These are phyloP conservation scores for Pestalotiopsis sp. DNA, from an alignment of 2,329 filamentous ascomycete species.

Conservation along the genomic window DNA sequence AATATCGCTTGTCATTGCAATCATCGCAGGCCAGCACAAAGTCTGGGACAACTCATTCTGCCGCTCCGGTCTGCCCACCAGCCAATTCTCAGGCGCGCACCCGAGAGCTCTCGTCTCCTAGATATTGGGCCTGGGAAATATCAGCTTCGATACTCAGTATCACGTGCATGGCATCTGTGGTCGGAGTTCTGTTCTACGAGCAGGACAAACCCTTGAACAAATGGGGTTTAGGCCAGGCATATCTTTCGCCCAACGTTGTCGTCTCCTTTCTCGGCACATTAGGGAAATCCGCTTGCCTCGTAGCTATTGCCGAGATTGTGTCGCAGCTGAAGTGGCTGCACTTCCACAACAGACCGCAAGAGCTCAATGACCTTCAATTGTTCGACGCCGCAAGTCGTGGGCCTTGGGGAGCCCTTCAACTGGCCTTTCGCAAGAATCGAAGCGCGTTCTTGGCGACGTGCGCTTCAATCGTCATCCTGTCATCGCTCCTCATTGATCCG, in stretches of 20 bases:
- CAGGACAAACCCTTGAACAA: background rate
- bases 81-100: background rate
- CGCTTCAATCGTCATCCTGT: background rate
- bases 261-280: background rate
- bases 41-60: background rate
- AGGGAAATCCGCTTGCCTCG: background rate
- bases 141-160: background rate
- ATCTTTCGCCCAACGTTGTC: background rate
- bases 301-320: background rate
- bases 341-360: background rate
- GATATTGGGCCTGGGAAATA: background rate
- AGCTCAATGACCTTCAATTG: background rate
- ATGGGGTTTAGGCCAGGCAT: background rate
- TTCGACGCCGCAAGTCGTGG: background rate
- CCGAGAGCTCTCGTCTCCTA: background rate
- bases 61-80: background rate
- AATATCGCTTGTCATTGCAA: background rate
- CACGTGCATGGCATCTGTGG: background rate
- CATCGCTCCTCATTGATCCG: background rate
- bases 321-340: background rate
- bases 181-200: background rate
- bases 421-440: background rate
- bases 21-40: background rate
- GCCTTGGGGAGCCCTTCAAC: background rate
- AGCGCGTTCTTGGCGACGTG: background rate